Conservation (phyloP, 2,329 filamentous ascomycete genomes). For the Capronia americana region DNA sequence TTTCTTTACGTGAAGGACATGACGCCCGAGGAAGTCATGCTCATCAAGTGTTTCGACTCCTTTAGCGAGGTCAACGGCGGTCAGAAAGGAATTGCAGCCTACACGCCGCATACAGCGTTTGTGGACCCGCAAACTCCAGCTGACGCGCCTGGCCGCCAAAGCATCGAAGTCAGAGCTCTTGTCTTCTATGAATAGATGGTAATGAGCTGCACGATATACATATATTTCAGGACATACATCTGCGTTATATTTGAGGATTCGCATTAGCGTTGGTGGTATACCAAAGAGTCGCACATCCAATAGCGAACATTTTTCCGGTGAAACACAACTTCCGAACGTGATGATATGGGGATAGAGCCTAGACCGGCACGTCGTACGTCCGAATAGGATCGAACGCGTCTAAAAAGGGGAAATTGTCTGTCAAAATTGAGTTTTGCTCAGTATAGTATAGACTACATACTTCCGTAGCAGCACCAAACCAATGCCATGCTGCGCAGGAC, state of each 20-base stretch:
- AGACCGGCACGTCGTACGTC: no score
- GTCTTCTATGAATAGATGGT: conserved; percentile 65
- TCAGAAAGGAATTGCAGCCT: conserved; percentile 53
- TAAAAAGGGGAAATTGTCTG: not conserved
- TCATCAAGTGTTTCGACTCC: conserved; percentile 64
- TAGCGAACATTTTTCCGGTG: not conserved
- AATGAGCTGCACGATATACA: not conserved
- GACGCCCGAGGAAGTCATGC: conserved; percentile 62
- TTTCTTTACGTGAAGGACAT: conserved; percentile 74
- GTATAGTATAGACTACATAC: not conserved
- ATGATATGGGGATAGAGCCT: no score
- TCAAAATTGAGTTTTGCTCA: not conserved
- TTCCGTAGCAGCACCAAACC: not conserved
- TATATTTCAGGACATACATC: conserved; percentile 3
- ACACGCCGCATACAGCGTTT: conserved; percentile 63
- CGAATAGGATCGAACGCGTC: no score
- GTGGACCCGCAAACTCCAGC: conserved; percentile 60
- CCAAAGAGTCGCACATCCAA: not conserved
- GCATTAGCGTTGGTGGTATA: conserved; percentile 5
- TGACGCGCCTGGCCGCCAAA: conserved; percentile 61
- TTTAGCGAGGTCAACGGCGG: conserved; percentile 48
- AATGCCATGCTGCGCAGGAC: no score
- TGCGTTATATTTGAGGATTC: not conserved
- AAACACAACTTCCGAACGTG: no score
- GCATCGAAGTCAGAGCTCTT: conserved; percentile 69